Base-by-base conservation (phyloP, 345 rosid genomes). In the Gossypium bickii region DNA sequence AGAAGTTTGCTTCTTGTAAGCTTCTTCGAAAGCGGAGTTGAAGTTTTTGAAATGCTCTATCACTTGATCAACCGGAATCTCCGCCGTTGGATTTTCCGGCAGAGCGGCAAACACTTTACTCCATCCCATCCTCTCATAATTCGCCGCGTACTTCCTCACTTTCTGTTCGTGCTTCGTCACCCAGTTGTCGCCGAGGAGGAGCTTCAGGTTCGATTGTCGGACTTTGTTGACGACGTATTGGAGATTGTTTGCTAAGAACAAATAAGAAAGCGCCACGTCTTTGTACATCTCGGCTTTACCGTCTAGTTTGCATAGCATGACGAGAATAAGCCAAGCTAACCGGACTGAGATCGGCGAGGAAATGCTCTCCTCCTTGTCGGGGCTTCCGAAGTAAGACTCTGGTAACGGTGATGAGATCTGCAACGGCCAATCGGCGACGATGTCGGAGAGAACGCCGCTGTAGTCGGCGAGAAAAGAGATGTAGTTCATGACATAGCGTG, bases 401-500 rank as follows among this genome's bases (percentile, higher is more conserved):
- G 90, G 94, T 65, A 89, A 67, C 2, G 81, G 83, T 5, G 86
- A 73, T 0, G 65, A 74, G 25, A 56, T 57, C 11, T 81, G 71
- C 17, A 79, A 25, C 2, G 91, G 93, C 83, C 86, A 83, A 48
- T 89, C 94, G 17, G 82, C 85, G 51, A 90, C 73, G 5, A 92
- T 88, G 29, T 82, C 89, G 60, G 83, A 53, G 62, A 94, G 86
- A 0, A 80, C 29, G 7, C 81, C 91, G 76, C 80, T 80, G 89
- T 94, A 94, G 41, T 92, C 97, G 17, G 88, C 80, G 56, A 92
- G 86, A 82, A 94, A 86, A 1, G 83, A 75, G 78, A 92, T 70
- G 87, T 90, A 94, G 78, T 94, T 94, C 97, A 92, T 92, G 0
- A 92, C 97, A 41, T 94, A 94, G 15, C 98, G 92, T 3, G 93